A percentile compares a stretch with the other conserved stretches of the same genome.
These are phyloP conservation scores for Trichomonas gallinae DNA, from an alignment of 208 protist genomes.

Conservation along the genomic window DNA sequence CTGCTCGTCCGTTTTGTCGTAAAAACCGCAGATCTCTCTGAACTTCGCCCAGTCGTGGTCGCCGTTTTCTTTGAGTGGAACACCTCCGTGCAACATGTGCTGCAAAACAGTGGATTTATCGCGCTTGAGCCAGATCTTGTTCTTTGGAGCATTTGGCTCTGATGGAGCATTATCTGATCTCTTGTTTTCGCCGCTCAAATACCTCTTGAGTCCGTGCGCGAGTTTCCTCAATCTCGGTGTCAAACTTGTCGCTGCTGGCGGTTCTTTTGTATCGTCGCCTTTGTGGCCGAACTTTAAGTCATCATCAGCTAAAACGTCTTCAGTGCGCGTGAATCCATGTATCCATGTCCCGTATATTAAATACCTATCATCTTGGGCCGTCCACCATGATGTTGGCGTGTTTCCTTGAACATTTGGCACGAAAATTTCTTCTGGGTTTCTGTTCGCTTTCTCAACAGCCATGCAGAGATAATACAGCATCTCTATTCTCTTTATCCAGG, in stretches of 20 bases:
- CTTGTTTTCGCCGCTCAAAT: not conserved
- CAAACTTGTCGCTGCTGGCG: not conserved
- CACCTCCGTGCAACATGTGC: not conserved
- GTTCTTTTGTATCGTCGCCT: not conserved
- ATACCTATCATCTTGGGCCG: not conserved
- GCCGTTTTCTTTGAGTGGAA: not conserved
- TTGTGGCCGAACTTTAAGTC: not conserved
- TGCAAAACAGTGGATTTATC: slow-evolving; percentile 3
- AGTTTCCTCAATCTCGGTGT: not conserved
- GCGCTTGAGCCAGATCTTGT: not conserved
- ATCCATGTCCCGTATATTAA: not conserved
- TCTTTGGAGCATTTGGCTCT: not conserved
- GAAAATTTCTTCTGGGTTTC: not conserved
- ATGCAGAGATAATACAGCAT: not conserved
- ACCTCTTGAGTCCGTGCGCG: not conserved
- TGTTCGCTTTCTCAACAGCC: not conserved
- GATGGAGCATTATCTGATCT: not conserved
- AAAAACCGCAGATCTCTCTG: not conserved
- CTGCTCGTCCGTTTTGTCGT: slow-evolving; percentile 8
- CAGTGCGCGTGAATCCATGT: not conserved
- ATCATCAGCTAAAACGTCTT: not conserved
- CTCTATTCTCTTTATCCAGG: slow-evolving; percentile 6
- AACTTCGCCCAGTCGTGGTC: not conserved
- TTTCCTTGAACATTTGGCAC: slow-evolving; percentile 3
- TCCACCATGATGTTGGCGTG: not conserved